Base-by-base conservation (phyloP, 495 filamentous ascomycete genomes). In the Lichenothelia convexa region DNA sequence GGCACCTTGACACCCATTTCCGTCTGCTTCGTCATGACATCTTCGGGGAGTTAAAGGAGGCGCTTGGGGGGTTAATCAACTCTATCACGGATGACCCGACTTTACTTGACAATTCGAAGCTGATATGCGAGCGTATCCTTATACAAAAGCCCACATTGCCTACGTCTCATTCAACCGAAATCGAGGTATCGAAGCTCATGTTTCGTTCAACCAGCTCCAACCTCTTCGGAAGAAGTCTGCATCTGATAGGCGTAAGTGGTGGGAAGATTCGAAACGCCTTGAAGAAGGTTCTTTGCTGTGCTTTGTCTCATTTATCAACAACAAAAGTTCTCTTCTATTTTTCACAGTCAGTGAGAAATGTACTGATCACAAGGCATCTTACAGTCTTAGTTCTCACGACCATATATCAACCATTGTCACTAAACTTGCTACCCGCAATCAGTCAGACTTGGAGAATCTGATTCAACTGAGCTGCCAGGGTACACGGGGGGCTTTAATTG, bases 1-100 rank as follows among this genome's bases (percentile, higher is more conserved):
- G 65, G 47, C 75, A 84, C 49, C 41, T 70, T 2, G 78, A 86
- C 45, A 56, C 70, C 35, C 72, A 84, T 43, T 82, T 84, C 39
- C 63, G 78, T 13, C 61, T 83, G 3, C 53, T 80, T 5, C 59
- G 75, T 12, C 71, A 79, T 52, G 74, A 81, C 47, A 74, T 64
- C 1, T 50, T 75, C 1, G 73, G 75, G 3, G 67, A 69, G 42
- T 57, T 80, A 2, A 55, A 69, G 30, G 71, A 80, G 45, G 63
- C 65, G 4, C 60, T 76, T 4, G 53, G 53, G 57, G 64, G 13
- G 49, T 64, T 31, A 36, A 42, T 3, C 21, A 41, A 0, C 21
- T 13, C 9, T 7, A 3, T n/a, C 0, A 11, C 9, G 11, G 23
- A 35, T 26, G 26, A 23, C 16, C 15, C 20, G 36, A 18, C 1